Evolutionary conservation across 257 asterid species (phyloP).

Genomic region (Solanum dulcamara): DNA sequence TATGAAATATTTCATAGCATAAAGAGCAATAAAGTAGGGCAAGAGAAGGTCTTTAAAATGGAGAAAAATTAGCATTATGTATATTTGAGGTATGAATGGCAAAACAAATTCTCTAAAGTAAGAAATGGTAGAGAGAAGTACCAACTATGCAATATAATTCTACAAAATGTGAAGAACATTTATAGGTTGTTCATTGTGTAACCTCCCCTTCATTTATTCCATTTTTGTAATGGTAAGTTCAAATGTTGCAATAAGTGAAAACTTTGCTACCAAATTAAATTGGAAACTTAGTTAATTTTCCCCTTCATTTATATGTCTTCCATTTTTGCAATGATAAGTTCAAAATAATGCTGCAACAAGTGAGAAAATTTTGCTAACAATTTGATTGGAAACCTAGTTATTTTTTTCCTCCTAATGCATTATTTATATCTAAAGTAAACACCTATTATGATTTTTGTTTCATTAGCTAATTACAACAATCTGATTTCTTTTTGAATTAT

Average conservation of each 20-base stretch:
- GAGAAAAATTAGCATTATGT: not conserved
- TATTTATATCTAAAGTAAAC: not conserved
- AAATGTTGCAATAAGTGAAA: not conserved
- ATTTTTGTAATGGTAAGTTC: not conserved
- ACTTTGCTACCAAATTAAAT: not conserved
- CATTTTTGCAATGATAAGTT: not conserved
- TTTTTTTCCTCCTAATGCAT: not conserved
- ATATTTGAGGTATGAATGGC: not conserved
- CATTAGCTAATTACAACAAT: not conserved
- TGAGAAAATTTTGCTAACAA: not conserved
- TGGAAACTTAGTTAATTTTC: not conserved
- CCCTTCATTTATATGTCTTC: not conserved
- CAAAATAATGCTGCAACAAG: not conserved
- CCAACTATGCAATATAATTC: too few species aligned
- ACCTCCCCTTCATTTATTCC: not conserved
- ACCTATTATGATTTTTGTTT: not conserved
- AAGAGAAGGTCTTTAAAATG: not conserved
- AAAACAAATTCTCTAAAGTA: not conserved
- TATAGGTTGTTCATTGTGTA: not conserved
- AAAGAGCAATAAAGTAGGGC: not conserved
- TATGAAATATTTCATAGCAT: not conserved
- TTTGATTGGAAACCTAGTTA: not conserved
- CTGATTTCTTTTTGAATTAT: not conserved
- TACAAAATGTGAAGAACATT: not conserved
- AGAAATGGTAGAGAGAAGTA: not conserved